Evolutionary conservation across 306 rosid species (phyloP).

Genomic region (Comarum palustre): DNA sequence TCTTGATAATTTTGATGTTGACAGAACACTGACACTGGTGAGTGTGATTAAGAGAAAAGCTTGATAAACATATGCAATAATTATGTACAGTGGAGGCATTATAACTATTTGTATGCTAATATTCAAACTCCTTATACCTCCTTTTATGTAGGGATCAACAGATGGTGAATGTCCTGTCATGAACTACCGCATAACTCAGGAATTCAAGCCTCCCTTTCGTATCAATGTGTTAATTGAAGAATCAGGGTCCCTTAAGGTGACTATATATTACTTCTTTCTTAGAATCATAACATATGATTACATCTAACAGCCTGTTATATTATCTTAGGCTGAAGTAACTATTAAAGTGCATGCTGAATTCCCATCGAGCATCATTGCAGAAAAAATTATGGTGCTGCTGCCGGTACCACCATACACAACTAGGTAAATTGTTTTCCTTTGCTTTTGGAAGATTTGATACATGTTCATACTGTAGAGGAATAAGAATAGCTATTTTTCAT

Average conservation of each 20-base stretch:
- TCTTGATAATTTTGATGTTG: conserved; percentile 73
- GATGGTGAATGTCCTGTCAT: conserved; percentile 95
- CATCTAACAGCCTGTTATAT: conserved; percentile 17
- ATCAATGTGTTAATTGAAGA: conserved; percentile 83
- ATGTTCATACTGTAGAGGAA: neutral
- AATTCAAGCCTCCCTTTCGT: conserved; percentile 83
- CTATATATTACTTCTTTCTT: conserved; percentile 17
- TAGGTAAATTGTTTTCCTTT: conserved; percentile 43
- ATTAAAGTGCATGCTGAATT: conserved; percentile 78
- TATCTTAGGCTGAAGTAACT: conserved; percentile 74
- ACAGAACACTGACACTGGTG: conserved; percentile 80
- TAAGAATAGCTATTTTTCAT: neutral
- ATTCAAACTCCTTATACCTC: conserved; percentile 14
- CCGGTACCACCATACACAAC: conserved; percentile 76
- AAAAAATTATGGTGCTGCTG: conserved; percentile 65
- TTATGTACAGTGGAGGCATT: neutral
- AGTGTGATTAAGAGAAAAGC: conserved; percentile 26
- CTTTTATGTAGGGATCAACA: conserved; percentile 64
- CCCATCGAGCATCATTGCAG: conserved; percentile 64
- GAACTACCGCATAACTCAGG: conserved; percentile 90
- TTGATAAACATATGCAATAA: conserved; percentile 5
- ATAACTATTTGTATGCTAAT: conserved; percentile 6
- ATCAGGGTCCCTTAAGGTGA: conserved; percentile 70
- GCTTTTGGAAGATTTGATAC: conserved; percentile 5
- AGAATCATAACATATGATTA: conserved; percentile 16